Evolutionary conservation across 2,329 filamentous ascomycete species (phyloP), one percentile per base, ranked within the genome.

Genomic region (Fusarium equiseti): DNA sequence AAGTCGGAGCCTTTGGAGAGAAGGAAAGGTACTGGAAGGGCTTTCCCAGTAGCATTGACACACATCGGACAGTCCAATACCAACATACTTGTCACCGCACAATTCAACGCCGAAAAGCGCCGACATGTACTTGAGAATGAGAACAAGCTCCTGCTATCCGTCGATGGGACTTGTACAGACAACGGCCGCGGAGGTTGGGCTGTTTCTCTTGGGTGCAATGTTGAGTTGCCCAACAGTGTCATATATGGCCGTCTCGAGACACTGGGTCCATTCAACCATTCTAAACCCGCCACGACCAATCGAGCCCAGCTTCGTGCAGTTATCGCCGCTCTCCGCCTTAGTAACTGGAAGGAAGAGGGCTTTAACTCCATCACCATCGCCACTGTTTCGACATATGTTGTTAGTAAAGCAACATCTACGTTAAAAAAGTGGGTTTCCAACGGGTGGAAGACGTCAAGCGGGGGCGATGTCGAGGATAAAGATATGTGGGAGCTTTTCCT

Each of bases 181-280:
- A 31, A 31, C 8, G 45, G 44, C 11, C 16, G 18, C 7, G 45
- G 26, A 20, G 45, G 18, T 9, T 48, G 45, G 46, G 10, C n/a
- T 15, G 46, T 50, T 7, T 50, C 13, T 5, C 10, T 50, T 6
- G 29, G 46, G 1, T 2, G 2, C 6, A 10, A 50, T 16, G 7
- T 15, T 12, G 1, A 12, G 1, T 10, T 9, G 7, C 2, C 2
- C 2, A 24, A 6, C 11, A 6, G 7, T 6, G 31, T 10, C 16
- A 9, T n/a, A n/a, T 8, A 15, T 7, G 29, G 20, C 3, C 29
- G 29, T 13, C 16, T 50, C 4, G 29, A 50, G 8, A 9, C 16
- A 15, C 6, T 4, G 2, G 48, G 48, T 6, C 48, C 48, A 6
- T 50, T 50, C 18, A 16, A 16, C 2, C 7, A 50, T 5, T 0